Evolutionary conservation across 139 green algal species (phyloP).

Genomic region (Prasinococcaceae sp.): DNA sequence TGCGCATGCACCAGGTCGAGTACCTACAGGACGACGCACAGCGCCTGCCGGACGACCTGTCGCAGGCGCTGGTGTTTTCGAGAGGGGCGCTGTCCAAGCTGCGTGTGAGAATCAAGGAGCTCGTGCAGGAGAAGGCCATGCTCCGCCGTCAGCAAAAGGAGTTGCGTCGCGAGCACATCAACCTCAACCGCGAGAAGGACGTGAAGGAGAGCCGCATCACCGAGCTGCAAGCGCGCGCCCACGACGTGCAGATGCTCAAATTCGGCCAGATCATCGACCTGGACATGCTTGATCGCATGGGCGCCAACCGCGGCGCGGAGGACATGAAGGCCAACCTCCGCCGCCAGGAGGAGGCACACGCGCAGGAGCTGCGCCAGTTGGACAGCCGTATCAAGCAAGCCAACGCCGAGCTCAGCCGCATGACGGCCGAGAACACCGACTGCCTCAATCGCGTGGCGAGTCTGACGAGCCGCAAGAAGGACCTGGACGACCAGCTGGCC

Average conservation of each 20-base stretch:
- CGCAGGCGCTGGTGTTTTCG: slow-evolving; percentile 46
- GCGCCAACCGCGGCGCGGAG: slow-evolving; percentile 32
- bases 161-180: slow-evolving; percentile 38
- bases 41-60: slow-evolving; percentile 41
- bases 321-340: slow-evolving; percentile 37
- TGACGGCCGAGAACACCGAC: slow-evolving; percentile 50
- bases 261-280: slow-evolving; percentile 56
- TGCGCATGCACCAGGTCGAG: slow-evolving; percentile 34
- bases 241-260: slow-evolving; percentile 64
- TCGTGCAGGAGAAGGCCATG: slow-evolving; percentile 41
- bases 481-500: slow-evolving; percentile 31
- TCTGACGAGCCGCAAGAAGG: slow-evolving; percentile 31
- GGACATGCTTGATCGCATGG: slow-evolving; percentile 49
- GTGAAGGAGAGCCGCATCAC: slow-evolving; percentile 38
- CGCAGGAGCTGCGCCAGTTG: slow-evolving; percentile 37
- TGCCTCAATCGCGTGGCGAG: slow-evolving; percentile 41
- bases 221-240: slow-evolving; percentile 41
- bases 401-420: slow-evolving; percentile 35
- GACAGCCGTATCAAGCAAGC: slow-evolving; percentile 30
- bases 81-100: slow-evolving; percentile 35
- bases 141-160: slow-evolving; percentile 41
- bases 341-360: slow-evolving; percentile 29
- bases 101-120: slow-evolving; percentile 37
- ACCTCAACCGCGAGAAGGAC: slow-evolving; percentile 38
- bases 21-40: slow-evolving; percentile 40